Evolutionary conservation across 495 filamentous ascomycete species (phyloP).

Genomic region (Penicillium dipodomyicola): DNA sequence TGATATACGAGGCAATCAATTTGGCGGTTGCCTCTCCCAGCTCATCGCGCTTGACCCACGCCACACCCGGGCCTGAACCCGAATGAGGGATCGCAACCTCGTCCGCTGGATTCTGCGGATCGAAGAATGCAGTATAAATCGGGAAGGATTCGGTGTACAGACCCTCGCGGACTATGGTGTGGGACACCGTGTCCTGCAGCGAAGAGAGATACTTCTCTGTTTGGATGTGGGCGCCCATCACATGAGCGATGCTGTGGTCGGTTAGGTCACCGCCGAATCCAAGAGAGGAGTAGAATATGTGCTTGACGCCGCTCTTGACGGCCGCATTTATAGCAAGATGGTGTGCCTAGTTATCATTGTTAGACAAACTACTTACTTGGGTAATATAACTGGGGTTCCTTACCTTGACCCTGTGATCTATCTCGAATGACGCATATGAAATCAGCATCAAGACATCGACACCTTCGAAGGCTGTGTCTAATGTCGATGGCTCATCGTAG

Average conservation of each 20-base stretch:
- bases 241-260: constrained; percentile 48
- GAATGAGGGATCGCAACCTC: constrained; percentile 53
- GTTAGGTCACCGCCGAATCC: constrained; percentile 49
- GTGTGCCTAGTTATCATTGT: constrained; percentile 36
- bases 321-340: constrained; percentile 58
- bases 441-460: constrained; percentile 39
- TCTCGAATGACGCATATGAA: constrained; percentile 44
- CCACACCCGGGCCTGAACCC: constrained; percentile 43
- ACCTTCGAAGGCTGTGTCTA: constrained; percentile 37
- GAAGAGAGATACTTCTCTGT: constrained; percentile 57
- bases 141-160: constrained; percentile 68
- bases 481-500: constrained; percentile 33
- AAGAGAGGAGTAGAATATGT: constrained; percentile 68
- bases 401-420: constrained; percentile 36
- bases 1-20: constrained; percentile 34
- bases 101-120: constrained; percentile 26
- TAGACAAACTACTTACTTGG: background rate
- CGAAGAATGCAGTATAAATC: constrained; percentile 64
- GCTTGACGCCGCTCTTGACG: constrained; percentile 51
- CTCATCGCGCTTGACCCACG: constrained; percentile 55
- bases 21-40: constrained; percentile 48
- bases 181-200: constrained; percentile 33
- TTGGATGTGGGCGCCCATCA: constrained; percentile 67
- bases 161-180: constrained; percentile 59
- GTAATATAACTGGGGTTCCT: background rate